Evolutionary conservation across 768 basidiomycete species (phyloP).

Genomic region (Chalciporus piperatus): DNA sequence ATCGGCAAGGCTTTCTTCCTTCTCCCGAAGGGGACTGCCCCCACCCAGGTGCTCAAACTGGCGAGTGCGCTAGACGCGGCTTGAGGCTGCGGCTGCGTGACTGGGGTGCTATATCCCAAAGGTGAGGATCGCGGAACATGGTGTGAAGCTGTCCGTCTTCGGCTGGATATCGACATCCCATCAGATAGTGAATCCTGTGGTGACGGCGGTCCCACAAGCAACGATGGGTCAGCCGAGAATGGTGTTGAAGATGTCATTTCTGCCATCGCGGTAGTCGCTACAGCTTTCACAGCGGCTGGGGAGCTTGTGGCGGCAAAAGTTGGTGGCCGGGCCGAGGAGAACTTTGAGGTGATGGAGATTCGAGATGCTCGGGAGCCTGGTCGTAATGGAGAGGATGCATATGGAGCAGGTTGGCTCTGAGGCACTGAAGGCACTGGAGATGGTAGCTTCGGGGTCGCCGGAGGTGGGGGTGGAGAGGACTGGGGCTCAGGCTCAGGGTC

Average conservation of each 20-base stretch:
- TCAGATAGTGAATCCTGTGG: constrained; percentile 62
- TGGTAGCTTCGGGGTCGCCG: constrained; percentile 29
- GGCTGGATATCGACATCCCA: constrained; percentile 49
- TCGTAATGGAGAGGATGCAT: constrained; percentile 56
- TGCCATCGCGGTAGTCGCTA: constrained; percentile 64
- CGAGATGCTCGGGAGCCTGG: constrained; percentile 74
- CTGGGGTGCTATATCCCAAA: constrained; percentile 27
- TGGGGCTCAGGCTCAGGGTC: constrained; percentile 29
- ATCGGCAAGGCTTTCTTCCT: constrained; percentile 37
- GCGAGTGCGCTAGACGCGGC: constrained; percentile 54
- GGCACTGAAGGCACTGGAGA: constrained; percentile 37
- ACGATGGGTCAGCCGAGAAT: constrained; percentile 27
- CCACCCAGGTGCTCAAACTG: constrained; percentile 61
- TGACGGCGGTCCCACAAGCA: constrained; percentile 47
- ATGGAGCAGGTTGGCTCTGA: constrained; percentile 28
- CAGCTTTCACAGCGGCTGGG: constrained; percentile 50
- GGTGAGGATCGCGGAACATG: constrained; percentile 53
- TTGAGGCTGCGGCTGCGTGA: constrained; percentile 22
- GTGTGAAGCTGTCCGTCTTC: constrained; percentile 61
- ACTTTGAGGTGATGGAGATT: constrained; percentile 63
- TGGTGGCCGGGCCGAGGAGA: constrained; percentile 64
- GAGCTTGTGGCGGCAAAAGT: constrained; percentile 48
- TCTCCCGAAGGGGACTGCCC: constrained; percentile 63
- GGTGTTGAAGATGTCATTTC: constrained; percentile 50
- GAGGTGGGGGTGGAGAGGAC: constrained; percentile 10